Conservation (phyloP, 306 rosid species). For the Vigna angularis region DNA sequence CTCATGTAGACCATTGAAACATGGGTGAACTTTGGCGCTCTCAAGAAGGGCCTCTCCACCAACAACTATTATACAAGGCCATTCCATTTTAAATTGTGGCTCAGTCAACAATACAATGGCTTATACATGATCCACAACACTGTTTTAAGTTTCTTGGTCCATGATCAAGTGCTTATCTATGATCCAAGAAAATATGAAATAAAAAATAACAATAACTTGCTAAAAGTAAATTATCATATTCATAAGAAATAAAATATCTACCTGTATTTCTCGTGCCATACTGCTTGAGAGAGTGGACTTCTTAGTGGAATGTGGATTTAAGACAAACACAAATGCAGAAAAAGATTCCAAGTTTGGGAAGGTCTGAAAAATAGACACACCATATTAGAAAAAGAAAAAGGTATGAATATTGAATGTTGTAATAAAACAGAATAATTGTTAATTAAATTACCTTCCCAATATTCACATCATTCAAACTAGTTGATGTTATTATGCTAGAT, state of each 20-base stretch:
- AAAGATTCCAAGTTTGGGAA: conserved; percentile 69
- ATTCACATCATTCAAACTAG: conserved; percentile 57
- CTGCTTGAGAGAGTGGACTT: conserved; percentile 54
- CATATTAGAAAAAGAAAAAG: conserved; percentile 36
- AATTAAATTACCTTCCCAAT: conserved; percentile 69
- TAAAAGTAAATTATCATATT: conserved; percentile 21
- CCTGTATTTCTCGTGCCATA: conserved; percentile 81
- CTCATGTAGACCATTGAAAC: no score
- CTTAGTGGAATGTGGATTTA: conserved; percentile 59
- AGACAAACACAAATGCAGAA: conserved; percentile 77
- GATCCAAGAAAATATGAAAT: not conserved
- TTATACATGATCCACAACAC: no score
- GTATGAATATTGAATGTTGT: conserved; percentile 28
- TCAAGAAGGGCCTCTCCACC: no score
- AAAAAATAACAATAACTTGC: conserved; percentile 29
- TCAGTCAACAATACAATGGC: no score
- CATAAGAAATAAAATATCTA: conserved; percentile 47
- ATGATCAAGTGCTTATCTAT: not conserved
- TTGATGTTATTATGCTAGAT: conserved; percentile 58
- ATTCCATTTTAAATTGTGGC: no score
- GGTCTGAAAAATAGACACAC: conserved; percentile 50
- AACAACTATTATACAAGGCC: no score
- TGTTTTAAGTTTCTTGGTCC: no score
- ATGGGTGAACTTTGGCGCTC: no score
- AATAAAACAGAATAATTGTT: conserved; percentile 27